phyloP scores from a whole-genome alignment of 208 protist genomes.

The Blechomonas ayalai region DNA sequence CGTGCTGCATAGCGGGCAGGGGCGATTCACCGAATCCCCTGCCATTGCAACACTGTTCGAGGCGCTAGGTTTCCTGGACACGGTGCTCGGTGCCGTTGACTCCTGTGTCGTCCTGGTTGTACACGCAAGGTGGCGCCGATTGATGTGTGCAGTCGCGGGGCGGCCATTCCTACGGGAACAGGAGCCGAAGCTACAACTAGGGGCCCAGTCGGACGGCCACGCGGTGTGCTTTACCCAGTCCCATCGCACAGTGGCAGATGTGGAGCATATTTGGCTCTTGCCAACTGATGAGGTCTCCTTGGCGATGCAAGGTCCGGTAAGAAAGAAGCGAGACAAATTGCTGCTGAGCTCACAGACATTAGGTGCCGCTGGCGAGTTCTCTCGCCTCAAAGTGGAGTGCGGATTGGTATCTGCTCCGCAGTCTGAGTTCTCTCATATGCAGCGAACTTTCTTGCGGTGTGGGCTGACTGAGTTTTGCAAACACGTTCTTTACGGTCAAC shows the following conservation, averaged over 20 bases:
- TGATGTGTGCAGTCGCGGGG: constrained; percentile 37
- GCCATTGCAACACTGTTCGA: constrained; percentile 19
- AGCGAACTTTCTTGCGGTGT: constrained; percentile 8
- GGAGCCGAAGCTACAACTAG: constrained; percentile 37
- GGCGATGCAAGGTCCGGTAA: too few relatives aligned
- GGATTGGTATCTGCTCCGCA: too few relatives aligned
- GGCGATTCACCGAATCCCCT: background rate
- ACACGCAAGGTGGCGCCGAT: constrained; percentile 8
- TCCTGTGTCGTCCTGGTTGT: constrained; percentile 31
- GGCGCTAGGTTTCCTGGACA: constrained; percentile 26
- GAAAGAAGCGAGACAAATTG: too few relatives aligned
- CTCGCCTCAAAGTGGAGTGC: background rate
- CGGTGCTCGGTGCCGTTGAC: constrained; percentile 9
- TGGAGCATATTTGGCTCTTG: constrained; percentile 29
- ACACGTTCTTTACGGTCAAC: constrained; percentile 48
- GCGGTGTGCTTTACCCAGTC: constrained; percentile 14
- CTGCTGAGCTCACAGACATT: too few relatives aligned
- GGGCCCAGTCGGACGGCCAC: constrained; percentile 5
- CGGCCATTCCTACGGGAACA: constrained; percentile 30
- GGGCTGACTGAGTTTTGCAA: constrained; percentile 26
- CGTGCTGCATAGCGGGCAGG: background rate
- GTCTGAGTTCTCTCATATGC: too few relatives aligned
- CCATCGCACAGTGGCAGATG: constrained; percentile 44
- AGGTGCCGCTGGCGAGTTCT: too few relatives aligned
- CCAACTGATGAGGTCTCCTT: too few relatives aligned